Evolutionary conservation across 2,329 filamentous ascomycete species (phyloP).

Genomic region (Aureobasidium musti): DNA sequence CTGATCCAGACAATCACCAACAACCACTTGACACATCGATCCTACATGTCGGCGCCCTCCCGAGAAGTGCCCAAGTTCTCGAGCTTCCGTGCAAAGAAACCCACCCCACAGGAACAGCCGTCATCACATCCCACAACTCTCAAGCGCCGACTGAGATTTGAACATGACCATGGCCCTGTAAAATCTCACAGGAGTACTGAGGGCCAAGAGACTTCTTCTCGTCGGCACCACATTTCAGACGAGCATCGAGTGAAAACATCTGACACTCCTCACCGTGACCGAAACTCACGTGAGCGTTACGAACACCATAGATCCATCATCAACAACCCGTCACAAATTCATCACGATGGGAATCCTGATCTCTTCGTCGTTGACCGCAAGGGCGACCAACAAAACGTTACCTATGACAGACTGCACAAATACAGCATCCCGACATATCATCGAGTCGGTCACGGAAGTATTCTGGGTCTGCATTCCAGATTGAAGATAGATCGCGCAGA

Average conservation of each 20-base stretch:
- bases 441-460: constrained; percentile 65
- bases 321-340: background rate
- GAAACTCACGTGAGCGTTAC: background rate
- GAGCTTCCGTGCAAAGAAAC: constrained; percentile 57
- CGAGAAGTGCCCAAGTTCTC: constrained; percentile 66
- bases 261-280: background rate
- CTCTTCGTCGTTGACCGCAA: constrained; percentile 68
- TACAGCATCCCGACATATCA: constrained; percentile 71
- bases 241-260: background rate
- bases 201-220: background rate
- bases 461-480: constrained; percentile 65
- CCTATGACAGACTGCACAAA: constrained; percentile 72
- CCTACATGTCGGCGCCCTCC: constrained; percentile 31
- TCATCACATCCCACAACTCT: background rate
- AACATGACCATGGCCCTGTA: background rate
- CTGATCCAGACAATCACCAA: no score
- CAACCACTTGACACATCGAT: background rate
- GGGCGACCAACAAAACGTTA: constrained; percentile 74
- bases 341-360: constrained; percentile 30
- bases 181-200: constrained; percentile 3
- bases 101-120: background rate
- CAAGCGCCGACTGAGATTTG: background rate
- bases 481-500: constrained; percentile 68
- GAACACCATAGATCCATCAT: background rate
- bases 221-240: background rate